Percentiles rank a stretch among this genome's conserved stretches.
Conservation (phyloP, 139 green algal genomes). For the Tetradesmus lagerheimii region DNA sequence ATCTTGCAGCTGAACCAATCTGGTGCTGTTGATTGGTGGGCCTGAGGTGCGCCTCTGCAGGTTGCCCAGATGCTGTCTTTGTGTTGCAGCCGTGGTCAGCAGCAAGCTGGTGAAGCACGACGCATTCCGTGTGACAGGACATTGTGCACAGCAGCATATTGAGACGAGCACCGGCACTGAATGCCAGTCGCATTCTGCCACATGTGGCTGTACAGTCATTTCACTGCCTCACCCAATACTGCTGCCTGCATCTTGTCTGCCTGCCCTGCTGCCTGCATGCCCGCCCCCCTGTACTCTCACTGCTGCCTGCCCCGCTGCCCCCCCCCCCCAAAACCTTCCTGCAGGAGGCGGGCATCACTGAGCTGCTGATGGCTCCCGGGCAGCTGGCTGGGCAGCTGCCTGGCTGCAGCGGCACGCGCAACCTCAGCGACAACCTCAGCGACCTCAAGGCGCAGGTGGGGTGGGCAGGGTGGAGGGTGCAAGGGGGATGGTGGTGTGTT, state of each 20-base stretch:
- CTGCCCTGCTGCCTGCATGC: neutral
- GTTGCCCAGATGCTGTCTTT: too few relatives aligned
- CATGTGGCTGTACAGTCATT: too few relatives aligned
- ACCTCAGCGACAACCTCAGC: constrained; percentile 93
- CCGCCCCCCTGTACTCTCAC: neutral
- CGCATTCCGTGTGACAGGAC: too few relatives aligned
- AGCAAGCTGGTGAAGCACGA: too few relatives aligned
- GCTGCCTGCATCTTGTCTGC: neutral
- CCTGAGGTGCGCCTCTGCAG: too few relatives aligned
- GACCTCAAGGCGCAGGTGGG: constrained; percentile 93
- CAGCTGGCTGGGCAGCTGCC: constrained; percentile 59
- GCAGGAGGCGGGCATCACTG: constrained; percentile 89
- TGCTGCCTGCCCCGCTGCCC: neutral
- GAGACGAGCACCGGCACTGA: too few relatives aligned
- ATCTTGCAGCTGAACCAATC: too few relatives aligned
- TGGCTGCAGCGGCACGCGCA: constrained; percentile 83
- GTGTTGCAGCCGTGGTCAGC: neutral
- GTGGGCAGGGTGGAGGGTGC: neutral
- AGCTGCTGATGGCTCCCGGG: constrained; percentile 85
- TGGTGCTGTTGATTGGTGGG: too few relatives aligned
- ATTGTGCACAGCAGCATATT: too few relatives aligned
- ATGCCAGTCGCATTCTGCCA: too few relatives aligned
- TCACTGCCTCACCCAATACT: too few relatives aligned
- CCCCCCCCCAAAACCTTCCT: too few relatives aligned
- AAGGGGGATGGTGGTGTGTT: neutral